A percentile compares a stretch with the other conserved stretches of the same genome.
Conservation (phyloP, 1,284 basidiomycete species). For the Pseudomicrostroma phylloplanum region DNA sequence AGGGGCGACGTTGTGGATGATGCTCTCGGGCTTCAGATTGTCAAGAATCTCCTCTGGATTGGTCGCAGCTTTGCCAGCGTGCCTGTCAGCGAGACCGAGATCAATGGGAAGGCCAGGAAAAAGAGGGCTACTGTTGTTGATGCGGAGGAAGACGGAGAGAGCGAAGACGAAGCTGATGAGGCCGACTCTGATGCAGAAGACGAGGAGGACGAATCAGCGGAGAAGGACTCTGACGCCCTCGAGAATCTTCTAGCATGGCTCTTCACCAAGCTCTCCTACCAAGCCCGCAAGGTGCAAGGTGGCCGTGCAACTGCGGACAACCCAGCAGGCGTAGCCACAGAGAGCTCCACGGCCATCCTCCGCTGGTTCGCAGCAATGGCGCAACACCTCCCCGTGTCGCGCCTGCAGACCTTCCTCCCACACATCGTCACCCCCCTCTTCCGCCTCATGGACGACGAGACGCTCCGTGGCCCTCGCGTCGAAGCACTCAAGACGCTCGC, state of each 20-base stretch:
- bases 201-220: conserved; percentile 32
- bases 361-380: conserved; percentile 68
- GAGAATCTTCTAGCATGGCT: conserved; percentile 76
- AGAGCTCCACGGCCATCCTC: conserved; percentile 69
- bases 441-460: conserved; percentile 70
- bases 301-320: conserved; percentile 1
- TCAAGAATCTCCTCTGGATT: conserved; percentile 89
- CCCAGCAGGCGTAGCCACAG: conserved; percentile 7
- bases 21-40: conserved; percentile 71
- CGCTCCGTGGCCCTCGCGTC: conserved; percentile 61
- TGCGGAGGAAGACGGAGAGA: conserved; percentile 21
- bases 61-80: conserved; percentile 58
- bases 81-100: conserved; percentile 14
- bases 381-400: conserved; percentile 61
- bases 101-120: conserved; percentile 9
- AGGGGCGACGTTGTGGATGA: conserved; percentile 75
- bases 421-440: conserved; percentile 83
- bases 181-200: conserved; percentile 24
- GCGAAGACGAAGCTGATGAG: conserved; percentile 33
- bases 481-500: conserved; percentile 78
- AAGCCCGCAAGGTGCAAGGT: conserved; percentile 55
- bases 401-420: conserved; percentile 65
- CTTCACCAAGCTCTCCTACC: conserved; percentile 86
- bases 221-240: conserved; percentile 17
- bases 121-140: conserved; percentile 29